Base-by-base conservation (phyloP, 2,329 filamentous ascomycete genomes). In the Microcyclosporella mali region DNA sequence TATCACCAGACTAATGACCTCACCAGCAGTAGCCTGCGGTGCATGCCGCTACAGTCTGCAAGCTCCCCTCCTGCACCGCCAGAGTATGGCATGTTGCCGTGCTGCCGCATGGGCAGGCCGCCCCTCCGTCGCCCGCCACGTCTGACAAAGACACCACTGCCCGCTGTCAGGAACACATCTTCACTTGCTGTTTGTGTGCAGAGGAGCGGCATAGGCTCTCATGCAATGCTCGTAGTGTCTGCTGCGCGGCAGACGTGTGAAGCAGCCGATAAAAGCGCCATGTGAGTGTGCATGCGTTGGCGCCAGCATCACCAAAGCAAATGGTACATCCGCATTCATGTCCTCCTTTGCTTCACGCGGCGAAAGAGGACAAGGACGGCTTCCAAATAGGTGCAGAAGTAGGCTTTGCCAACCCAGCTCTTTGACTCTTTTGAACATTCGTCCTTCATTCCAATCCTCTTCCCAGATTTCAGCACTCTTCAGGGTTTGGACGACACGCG, bases 251-350 rank as follows among this genome's bases (percentile, higher is more conserved):
- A 43, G 36, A 45, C 42, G 46, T 45, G 44, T 35, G 30, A 40
- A 33, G 44, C 38, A 38, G 45, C 49, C 50, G 49, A 51, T 32
- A 47, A 50, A 45, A 46, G 43, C 27, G 43, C 50, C 53, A 56
- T 56, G 53, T 50, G 53, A 49, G 45, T 40, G 49, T 40, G 45
- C 54, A 47, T 55, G 52, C 52, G 54, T 43, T 56, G 54, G 52
- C 54, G 45, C 40, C 45, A 48, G 46, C 46, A 45, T 44, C 34
- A 49, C 45, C 50, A 49, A 51, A 46, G 49, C 46, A 49, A 49
- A 51, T 50, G 48, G 46, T 53, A 47, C 47, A 55, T 50, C 54
- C 52, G 54, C 49, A 43, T 53, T 49, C 51, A 56, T 53, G 50
- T 44, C 29, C 44, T 43, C 40, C 50, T 50, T 49, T 41, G 45